Evolutionary conservation across 2,329 filamentous ascomycete genomes (phyloP), one percentile per base, ranked within the genome.

Genomic region (Fusarium denticulatum): DNA sequence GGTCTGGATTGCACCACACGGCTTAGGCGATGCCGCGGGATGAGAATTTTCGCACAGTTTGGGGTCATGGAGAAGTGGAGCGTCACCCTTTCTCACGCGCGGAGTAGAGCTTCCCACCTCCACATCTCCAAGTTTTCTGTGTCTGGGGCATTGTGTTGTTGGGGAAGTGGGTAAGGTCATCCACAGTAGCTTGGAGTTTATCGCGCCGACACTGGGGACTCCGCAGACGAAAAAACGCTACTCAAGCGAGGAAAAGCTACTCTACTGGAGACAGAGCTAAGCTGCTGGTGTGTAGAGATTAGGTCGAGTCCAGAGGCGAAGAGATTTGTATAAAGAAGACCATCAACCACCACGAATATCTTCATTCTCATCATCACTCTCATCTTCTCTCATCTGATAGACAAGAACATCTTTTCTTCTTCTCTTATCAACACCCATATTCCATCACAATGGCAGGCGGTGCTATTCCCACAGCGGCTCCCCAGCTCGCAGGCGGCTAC

Each of bases 401-500:
- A 32, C 45, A 53, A 64, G 60, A 65, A 43, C 40, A 49, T 49
- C 32, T n/a, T 34, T 34, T 30, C 20, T 56, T 39, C 40, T 36
- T 56, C 42, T 53, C 49, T 42, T 24, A 34, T 61, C 60, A 30
- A 42, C 55, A 56, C 59, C 60, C 46, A 40, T 9, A 40, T 26
- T 26, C 6, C 24, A 46, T 46, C 50, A 77, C 40, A 64, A 77
- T 77, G 75, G 75, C 75, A 59, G 74, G 75, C 34, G 71, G 64
- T 40, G 60, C 55, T 60, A 75, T 77, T 28, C 75, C 75, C 7
- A 67, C 69, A 46, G 73, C 72, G 56, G 63, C 75, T 26, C 75
- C 75, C 34, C 64, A 72, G 45, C 34, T 77, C 18, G 73, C 75
- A 12, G 75, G 75, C 56, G 75, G 75, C 59, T 76, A 75, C 69